Base-by-base conservation (phyloP, 176 grass and related monocot genomes). In the Ananas comosus region DNA sequence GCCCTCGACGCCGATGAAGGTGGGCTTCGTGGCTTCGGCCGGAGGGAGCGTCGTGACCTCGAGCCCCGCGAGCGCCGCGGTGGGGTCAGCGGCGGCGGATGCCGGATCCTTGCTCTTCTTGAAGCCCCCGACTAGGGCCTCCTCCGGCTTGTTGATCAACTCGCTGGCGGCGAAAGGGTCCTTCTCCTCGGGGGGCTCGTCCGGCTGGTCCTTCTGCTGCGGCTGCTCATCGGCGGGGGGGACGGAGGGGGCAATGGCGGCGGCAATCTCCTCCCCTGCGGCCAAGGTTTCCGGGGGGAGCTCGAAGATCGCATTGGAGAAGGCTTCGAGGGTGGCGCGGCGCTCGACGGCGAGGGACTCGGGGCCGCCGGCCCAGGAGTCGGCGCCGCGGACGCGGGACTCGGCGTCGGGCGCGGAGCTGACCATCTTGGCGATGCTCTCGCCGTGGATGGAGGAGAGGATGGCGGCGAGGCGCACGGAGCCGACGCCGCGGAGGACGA, bases 401-500 rank as follows among this genome's bases (percentile, higher is more conserved):
- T 99, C 94, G 0, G 94, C 94, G 11, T 99, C 94, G 8, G 90
- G 82, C 51, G 87, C 88, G 13, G 86, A 90, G 17, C 86, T 87
- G 64, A 99, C 94, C 89, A 99, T 89, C 72, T 88, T 91, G 12
- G 94, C 89, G 59, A 99, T 88, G 87, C 84, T 99, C 33, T 99
- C 94, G 17, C 94, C 94, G 70, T 99, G 94, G 78, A 99, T 99
- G 63, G 94, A 88, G 29, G 89, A 88, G 16, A 99, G 79, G 59
- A 99, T 93, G 81, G 88, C 84, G 64, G 89, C 79, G 75, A 99
- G 87, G 64, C 94, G 83, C 11, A 99, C 89, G 72, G 87, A 79
- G 11, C 94, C 89, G 16, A 89, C 82, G 74, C 94, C 94, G 48
- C 88, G 89, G 53, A 99, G 89, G 68, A 97, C 86, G 70, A 99